Percentiles rank a stretch among this genome's conserved stretches.
Evolutionary conservation across 306 rosid genomes (phyloP).

Genomic region (Spatholobus suberectus): DNA sequence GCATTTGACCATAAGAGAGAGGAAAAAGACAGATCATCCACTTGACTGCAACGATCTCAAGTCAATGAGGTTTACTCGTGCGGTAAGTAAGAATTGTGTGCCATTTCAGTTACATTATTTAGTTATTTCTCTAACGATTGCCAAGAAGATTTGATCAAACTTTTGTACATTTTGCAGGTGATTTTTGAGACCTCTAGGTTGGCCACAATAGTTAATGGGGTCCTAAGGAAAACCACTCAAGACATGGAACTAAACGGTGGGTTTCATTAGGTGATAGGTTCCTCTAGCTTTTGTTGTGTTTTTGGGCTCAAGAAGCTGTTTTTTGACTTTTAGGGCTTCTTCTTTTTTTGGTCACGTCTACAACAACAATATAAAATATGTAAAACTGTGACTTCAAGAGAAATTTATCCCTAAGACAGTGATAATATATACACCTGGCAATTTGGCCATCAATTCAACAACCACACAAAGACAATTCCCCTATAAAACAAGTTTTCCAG

Average conservation of each 20-base stretch:
- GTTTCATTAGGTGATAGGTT: constrained; percentile 35
- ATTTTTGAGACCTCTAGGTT: constrained; percentile 97
- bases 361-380: constrained; percentile 9
- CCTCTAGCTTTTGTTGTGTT: constrained; percentile 38
- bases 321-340: constrained; percentile 34
- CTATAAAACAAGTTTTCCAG: constrained; percentile 49
- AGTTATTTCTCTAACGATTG: background rate
- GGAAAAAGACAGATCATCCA: constrained; percentile 73
- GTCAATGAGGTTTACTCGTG: constrained; percentile 91
- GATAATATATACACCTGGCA: constrained; percentile 42
- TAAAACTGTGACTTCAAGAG: background rate
- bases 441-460: constrained; percentile 47
- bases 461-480: constrained; percentile 47
- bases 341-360: constrained; percentile 43
- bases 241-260: constrained; percentile 94
- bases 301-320: constrained; percentile 60
- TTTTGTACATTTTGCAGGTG: constrained; percentile 59
- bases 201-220: constrained; percentile 98
- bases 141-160: constrained; percentile 1
- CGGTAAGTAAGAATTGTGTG: constrained; percentile 72
- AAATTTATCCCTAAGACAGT: constrained; percentile 11
- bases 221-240: constrained; percentile 84
- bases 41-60: constrained; percentile 73
- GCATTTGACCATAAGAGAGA: constrained; percentile 81
- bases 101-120: constrained; percentile 13